Percentiles rank a stretch among this genome's conserved stretches.
Conservation (phyloP, 345 rosid species). For the Geranium rotundifolium region DNA sequence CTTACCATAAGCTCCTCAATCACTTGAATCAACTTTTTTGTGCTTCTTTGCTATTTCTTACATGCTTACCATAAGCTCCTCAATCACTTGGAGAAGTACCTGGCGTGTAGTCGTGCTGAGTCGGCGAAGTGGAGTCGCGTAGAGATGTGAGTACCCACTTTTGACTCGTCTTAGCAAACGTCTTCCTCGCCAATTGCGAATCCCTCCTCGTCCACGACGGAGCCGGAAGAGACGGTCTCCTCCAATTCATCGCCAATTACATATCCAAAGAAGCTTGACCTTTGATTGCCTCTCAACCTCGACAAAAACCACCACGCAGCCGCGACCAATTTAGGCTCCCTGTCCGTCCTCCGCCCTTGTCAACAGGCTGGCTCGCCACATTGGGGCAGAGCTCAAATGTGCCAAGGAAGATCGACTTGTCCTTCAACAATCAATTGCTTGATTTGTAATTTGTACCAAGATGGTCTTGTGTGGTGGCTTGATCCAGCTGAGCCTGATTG, state of each 20-base stretch:
- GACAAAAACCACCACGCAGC: slow-evolving; percentile 51
- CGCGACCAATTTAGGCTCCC: slow-evolving; percentile 31
- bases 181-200: slow-evolving; percentile 45
- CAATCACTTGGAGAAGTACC: too few relatives aligned
- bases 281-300: slow-evolving; percentile 81
- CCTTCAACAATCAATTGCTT: slow-evolving; percentile 47
- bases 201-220: slow-evolving; percentile 69
- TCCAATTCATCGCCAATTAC: slow-evolving; percentile 47
- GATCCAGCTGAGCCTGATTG: slow-evolving; percentile 47
- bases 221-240: slow-evolving; percentile 57
- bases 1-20: too few relatives aligned
- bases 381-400: slow-evolving; percentile 57
- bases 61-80: too few relatives aligned
- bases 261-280: slow-evolving; percentile 44
- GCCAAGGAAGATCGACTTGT: slow-evolving; percentile 51
- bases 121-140: too few relatives aligned
- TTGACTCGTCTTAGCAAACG: slow-evolving; percentile 50
- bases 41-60: too few relatives aligned
- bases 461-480: slow-evolving; percentile 45
- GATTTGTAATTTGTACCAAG: slow-evolving; percentile 72
- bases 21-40: too few relatives aligned
- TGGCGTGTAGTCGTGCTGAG: too few relatives aligned
- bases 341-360: slow-evolving; percentile 42
- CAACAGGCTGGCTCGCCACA: slow-evolving; percentile 65
- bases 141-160: slow-evolving; percentile 11